Evolutionary conservation across 106 monocot species (phyloP), one percentile per base, ranked within the genome.

Genomic region (Chionographis japonica): DNA sequence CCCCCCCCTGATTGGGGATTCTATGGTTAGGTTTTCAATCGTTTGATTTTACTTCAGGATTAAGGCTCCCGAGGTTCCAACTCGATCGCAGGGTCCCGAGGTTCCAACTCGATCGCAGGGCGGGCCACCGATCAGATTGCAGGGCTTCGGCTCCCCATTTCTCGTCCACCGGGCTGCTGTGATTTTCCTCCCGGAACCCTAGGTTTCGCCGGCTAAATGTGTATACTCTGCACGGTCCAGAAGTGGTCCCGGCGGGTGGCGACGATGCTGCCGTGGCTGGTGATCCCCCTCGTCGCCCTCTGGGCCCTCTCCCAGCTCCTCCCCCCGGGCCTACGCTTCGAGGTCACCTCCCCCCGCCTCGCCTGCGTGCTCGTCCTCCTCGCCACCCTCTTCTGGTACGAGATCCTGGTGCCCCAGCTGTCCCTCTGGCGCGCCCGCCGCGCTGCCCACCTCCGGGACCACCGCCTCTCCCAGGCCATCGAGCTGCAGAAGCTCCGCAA

Each of bases 261-360:
- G 68, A 69, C 86, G 63, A 83, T 90, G 86, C 81, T 90, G 42
- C 90, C 90, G 2, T 86, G 86, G 83, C 71, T 90, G 58, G 86
- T 90, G 69, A 62, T 90, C 51, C 77, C 81, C 2, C 73, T 90
- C 50, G 54, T 86, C 19, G 55, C 56, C 15, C 66, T 90, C 17
- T 90, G 90, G 86, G 90, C 78, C 14, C 10, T 81, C 46, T 86
- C 86, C 5, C 86, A 84, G 76, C 69, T 86, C 56, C 73, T 90
- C 14, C 83, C 86, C 0, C 73, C 80, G 0, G 74, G 59, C 0
- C 69, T 78, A 50, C 86, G 84, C 0, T 76, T 90, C 51, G 90
- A 90, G 77, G 73, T 84, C 51, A 90, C 90, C 35, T 80, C 81
- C 4, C 81, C 90, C 3, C 80, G 90, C n/a, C 72, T 90, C 40